Base-by-base conservation (phyloP, 768 basidiomycete species). In the Rubroboletus pulcherrimus region DNA sequence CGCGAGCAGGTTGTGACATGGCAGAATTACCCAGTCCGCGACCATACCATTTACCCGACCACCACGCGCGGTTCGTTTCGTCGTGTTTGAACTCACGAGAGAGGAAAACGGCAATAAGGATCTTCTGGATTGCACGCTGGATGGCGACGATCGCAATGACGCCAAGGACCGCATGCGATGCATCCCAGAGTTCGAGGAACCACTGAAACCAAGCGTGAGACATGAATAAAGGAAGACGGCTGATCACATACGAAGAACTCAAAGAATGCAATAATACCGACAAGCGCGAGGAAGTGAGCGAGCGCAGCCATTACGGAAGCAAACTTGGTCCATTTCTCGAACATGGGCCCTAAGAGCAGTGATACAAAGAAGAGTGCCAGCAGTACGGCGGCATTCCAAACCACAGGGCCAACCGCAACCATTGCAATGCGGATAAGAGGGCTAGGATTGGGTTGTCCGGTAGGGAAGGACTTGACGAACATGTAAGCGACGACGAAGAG, bases 21-120 rank as follows among this genome's bases (percentile, higher is more conserved):
- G 91, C 93, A 34, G 91, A 89, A n/a, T 81, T 81, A 14, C 96
- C 96, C 19, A 99, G 78, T 30, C 93, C 91, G 55, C 93, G 82
- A 45, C 95, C 94, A 68, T 95, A 95, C 97, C 97, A 98, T 77
- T 90, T 88, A 58, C 94, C 95, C 17, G 95, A 94, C 97, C 97
- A 99, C 96, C 96, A 98, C 2, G 95, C 95, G 57, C 91, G 82
- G 76, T 98, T 98, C 29, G 92, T 95, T 77, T 98, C 94, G 68
- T 99, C 97, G 69, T 97, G 93, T 76, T 98, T 98, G 80, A 89
- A 96, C 74, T 99, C 97, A 66, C 97, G 88, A 26, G 93, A 92
- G 44, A 98, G 81, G 81, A 95, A 93, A 44, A 93, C 88, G 6
- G 94, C 82, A 59, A 98, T 98, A 52, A 97, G 79, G 58, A 96